Base-by-base conservation (phyloP, 257 asterid genomes). In the Solanum phureja region DNA sequence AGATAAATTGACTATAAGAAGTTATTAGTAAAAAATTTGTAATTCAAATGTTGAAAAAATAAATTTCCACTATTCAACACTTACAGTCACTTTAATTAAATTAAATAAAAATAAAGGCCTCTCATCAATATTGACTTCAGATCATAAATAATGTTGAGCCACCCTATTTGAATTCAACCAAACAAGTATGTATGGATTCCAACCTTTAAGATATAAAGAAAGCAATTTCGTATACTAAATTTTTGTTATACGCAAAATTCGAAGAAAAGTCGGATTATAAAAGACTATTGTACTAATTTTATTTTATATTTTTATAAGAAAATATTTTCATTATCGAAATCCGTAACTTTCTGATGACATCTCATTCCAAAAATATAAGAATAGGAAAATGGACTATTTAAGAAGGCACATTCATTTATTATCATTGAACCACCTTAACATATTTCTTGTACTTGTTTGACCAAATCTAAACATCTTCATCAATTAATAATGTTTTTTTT, bases 201-300 rank as follows among this genome's bases (percentile, higher is more conserved):
- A 21, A 21, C 3, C 11, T 21, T 23, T 3, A 0, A 60, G 2
- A 21, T 58, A 58, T 58, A 19, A 58, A 52, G 3, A 52, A 52
- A 52, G 23, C 23, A 14, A 3, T 19, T 7, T 7, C 23, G 0
- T 58, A 7, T 0, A 19, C 24, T 19, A 19, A 52, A 58, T 19
- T 58, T 19, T 18, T 58, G 11, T 0, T 58, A 58, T 58, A 7
- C 10, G 11, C 24, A 8, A 7, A 58, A 58, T 58, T 2, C 0
- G n/a, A 18, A 56, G n/a, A 60, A 3, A 8, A 0, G 0, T 60
- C 6, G 1, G 2, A 3, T 21, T 0, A 21, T 19, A 18, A 56
- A 1, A 2, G 0, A 3, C 7, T 14, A 14, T 58, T 58, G 0
- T 19, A 58, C 1, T 1, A 58, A 7, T 21, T 0, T 60, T 60